Evolutionary conservation across 129 eudicot genomes (phyloP).

Genomic region (Tagetes patula): DNA sequence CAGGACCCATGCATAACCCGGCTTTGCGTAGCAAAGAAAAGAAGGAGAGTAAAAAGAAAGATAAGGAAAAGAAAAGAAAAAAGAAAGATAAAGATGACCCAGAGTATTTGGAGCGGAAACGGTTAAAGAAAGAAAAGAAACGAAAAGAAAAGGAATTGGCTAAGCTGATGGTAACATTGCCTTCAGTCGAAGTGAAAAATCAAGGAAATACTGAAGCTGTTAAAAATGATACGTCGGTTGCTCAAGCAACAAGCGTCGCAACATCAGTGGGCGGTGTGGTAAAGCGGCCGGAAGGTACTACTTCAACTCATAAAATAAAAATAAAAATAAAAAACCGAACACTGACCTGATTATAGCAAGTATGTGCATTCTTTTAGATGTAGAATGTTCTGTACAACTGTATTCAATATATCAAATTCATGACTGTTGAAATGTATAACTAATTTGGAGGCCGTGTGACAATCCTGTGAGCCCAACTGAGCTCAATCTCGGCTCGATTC

Average conservation of each 20-base stretch:
- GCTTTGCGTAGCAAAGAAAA: slow-evolving; percentile 36
- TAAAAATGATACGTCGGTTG: slow-evolving; percentile 32
- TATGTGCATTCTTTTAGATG: slow-evolving; percentile 27
- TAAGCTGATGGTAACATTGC: slow-evolving; percentile 32
- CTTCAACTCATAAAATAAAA: slow-evolving; percentile 57
- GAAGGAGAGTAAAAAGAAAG: slow-evolving; percentile 56
- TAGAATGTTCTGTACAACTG: slow-evolving; percentile 29
- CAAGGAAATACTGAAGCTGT: slow-evolving; percentile 26
- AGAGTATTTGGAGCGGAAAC: slow-evolving; percentile 57
- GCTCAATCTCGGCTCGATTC: not conserved
- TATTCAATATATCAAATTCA: slow-evolving; percentile 13
- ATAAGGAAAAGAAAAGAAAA: slow-evolving; percentile 73
- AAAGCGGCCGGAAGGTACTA: slow-evolving; percentile 40
- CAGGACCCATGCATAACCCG: slow-evolving; percentile 25
- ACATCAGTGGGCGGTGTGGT: slow-evolving; percentile 32
- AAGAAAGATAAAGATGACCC: slow-evolving; percentile 61
- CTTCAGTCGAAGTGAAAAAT: slow-evolving; percentile 27
- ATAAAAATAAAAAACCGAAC: slow-evolving; percentile 71
- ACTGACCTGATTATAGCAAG: slow-evolving; percentile 39
- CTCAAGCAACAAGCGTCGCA: slow-evolving; percentile 28
- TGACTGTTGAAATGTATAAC: not conserved
- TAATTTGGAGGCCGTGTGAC: not conserved
- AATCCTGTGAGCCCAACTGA: not conserved
- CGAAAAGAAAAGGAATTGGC: slow-evolving; percentile 70
- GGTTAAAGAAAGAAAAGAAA: slow-evolving; percentile 81